A percentile compares a stretch with the other conserved stretches of the same genome.
Conservation (phyloP, 768 basidiomycete genomes). For the Collybiopsis confluens region DNA sequence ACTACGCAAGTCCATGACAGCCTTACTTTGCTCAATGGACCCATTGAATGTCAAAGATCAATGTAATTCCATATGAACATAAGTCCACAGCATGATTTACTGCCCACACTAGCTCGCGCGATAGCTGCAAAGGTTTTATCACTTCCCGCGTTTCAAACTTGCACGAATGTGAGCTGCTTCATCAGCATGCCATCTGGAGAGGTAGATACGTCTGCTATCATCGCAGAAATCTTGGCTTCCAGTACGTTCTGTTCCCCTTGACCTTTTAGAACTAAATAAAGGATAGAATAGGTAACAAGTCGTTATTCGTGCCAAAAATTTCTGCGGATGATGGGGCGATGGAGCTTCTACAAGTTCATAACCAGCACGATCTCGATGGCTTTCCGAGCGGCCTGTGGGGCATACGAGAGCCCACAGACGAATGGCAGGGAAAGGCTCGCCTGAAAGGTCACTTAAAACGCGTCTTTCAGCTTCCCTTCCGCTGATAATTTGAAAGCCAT, state of each 20-base stretch:
- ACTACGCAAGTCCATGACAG: slow-evolving; percentile 47
- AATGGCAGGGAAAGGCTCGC: slow-evolving; percentile 42
- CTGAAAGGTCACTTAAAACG: slow-evolving; percentile 41
- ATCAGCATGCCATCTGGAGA: slow-evolving; percentile 77
- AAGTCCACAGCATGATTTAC: too few relatives aligned
- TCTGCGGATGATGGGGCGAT: slow-evolving; percentile 45
- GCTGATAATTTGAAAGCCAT: slow-evolving; percentile 24
- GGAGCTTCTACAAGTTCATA: slow-evolving; percentile 64
- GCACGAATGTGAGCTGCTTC: slow-evolving; percentile 63
- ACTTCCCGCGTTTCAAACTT: slow-evolving; percentile 45
- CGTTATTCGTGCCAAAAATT: slow-evolving; percentile 68
- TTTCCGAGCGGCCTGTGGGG: slow-evolving; percentile 69
- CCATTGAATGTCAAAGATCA: slow-evolving; percentile 48
- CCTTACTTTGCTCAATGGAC: slow-evolving; percentile 41
- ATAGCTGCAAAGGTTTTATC: slow-evolving; percentile 46
- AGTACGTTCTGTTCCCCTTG: slow-evolving; percentile 34
- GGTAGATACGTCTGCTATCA: slow-evolving; percentile 52
- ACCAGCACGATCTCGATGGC: slow-evolving; percentile 49
- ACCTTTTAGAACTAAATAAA: background rate
- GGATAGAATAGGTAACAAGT: slow-evolving; percentile 43
- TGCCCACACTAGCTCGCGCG: slow-evolving; percentile 45
- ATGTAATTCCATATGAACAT: too few relatives aligned
- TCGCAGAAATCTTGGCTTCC: slow-evolving; percentile 45
- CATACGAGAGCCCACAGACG: slow-evolving; percentile 59
- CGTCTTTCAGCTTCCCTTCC: background rate